These are phyloP conservation scores for Candolleomyces aberdarensis DNA, from an alignment of 768 basidiomycete species.

Conservation along the genomic window DNA sequence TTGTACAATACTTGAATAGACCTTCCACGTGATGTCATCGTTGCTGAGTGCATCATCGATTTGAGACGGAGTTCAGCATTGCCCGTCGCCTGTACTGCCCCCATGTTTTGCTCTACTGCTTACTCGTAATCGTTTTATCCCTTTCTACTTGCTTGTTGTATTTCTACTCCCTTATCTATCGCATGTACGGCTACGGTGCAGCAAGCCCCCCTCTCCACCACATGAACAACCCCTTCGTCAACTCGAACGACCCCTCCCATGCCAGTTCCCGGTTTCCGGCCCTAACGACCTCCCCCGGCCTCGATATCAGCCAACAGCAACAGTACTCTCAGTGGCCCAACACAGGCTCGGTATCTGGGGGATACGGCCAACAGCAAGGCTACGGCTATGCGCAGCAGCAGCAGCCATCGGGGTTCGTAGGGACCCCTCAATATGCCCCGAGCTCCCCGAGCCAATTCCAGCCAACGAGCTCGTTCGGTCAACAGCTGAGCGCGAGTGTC, in stretches of 20 bases:
- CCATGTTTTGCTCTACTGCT: background rate
- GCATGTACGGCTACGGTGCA: slow-evolving; percentile 33
- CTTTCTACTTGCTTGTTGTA: background rate
- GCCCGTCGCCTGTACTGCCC: background rate
- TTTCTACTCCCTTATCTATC: background rate
- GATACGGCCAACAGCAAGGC: slow-evolving; percentile 13
- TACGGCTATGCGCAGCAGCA: slow-evolving; percentile 3
- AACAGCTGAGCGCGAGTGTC: slow-evolving; percentile 42
- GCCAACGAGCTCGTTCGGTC: slow-evolving; percentile 54
- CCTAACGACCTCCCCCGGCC: slow-evolving; percentile 34
- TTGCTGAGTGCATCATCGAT: background rate
- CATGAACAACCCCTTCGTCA: slow-evolving; percentile 72
- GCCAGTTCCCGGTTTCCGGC: slow-evolving; percentile 62
- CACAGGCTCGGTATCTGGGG: slow-evolving; percentile 7
- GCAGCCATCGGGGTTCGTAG: background rate
- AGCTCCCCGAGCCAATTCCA: slow-evolving; percentile 31
- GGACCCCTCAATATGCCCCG: background rate
- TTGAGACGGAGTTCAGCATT: background rate
- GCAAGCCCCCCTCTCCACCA: slow-evolving; percentile 25
- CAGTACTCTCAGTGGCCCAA: slow-evolving; percentile 17
- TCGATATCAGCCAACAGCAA: slow-evolving; percentile 20
- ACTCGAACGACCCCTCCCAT: slow-evolving; percentile 37
- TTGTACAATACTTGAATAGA: background rate
- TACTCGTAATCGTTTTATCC: background rate
- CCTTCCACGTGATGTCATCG: slow-evolving; percentile 1